Conservation (phyloP, 1,139 yeast genomes). For the Hyphopichia burtonii region DNA sequence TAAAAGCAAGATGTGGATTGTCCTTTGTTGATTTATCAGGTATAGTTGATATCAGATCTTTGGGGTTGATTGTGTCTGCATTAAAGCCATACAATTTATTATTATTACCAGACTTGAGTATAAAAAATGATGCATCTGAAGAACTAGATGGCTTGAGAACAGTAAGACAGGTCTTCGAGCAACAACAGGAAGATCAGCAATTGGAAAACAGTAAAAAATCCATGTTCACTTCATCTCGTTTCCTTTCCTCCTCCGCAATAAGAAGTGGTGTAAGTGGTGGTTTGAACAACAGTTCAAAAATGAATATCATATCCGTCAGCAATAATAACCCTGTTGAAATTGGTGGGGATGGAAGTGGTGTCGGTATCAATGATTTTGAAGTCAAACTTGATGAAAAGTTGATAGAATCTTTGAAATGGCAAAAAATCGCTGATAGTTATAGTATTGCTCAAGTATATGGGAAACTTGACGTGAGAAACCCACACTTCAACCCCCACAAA, state of each 20-base stretch:
- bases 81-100: conserved; percentile 78
- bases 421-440: conserved; percentile 75
- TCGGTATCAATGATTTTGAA: conserved; percentile 62
- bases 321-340: conserved; percentile 47
- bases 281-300: conserved; percentile 16
- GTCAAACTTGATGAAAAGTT: conserved; percentile 69
- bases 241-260: conserved; percentile 32
- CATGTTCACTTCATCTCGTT: conserved; percentile 25
- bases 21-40: conserved; percentile 84
- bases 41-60: conserved; percentile 78
- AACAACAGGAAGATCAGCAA: conserved; percentile 31
- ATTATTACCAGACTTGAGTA: conserved; percentile 50
- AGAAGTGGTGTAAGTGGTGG: conserved; percentile 23
- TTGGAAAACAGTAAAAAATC: conserved; percentile 22
- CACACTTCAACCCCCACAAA: conserved; percentile 12
- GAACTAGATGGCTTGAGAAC: conserved; percentile 28
- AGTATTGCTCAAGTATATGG: conserved; percentile 84
- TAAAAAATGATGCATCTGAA: conserved; percentile 13
- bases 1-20: conserved; percentile 65
- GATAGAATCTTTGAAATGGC: conserved; percentile 74
- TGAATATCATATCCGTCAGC: conserved; percentile 33
- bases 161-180: conserved; percentile 29
- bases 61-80: conserved; percentile 74
- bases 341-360: conserved; percentile 46
- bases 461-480: conserved; percentile 50